These are phyloP conservation scores for Gossypium gossypioides DNA, from an alignment of 441 rosid species.

Conservation along the genomic window DNA sequence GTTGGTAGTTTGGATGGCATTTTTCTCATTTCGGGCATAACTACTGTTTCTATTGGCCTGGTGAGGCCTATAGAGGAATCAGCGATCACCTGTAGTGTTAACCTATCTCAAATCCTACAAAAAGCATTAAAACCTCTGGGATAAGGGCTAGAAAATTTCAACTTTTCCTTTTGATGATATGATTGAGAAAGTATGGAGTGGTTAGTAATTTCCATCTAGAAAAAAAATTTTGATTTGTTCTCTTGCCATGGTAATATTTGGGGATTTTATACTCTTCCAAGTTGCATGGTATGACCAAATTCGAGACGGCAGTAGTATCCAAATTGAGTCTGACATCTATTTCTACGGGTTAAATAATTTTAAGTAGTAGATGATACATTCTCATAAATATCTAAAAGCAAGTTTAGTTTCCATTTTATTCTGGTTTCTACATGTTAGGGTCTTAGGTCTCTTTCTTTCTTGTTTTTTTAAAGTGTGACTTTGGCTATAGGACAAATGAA, in stretches of 20 bases:
- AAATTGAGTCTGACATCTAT: conserved; percentile 7
- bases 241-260: neutral
- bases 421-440: neutral
- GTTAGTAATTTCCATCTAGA: neutral
- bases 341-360: neutral
- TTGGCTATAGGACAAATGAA: neutral
- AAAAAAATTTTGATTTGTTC: neutral
- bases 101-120: conserved; percentile 28
- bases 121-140: conserved; percentile 31
- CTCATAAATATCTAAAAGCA: neutral
- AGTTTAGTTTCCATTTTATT: neutral
- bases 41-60: conserved; percentile 23
- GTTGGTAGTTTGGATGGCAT: neutral
- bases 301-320: conserved; percentile 17
- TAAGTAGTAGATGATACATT: conserved; percentile 1
- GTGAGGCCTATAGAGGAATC: conserved; percentile 37
- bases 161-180: conserved; percentile 16
- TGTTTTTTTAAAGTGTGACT: too few species aligned
- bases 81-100: conserved; percentile 40
- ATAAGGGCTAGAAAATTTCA: conserved; percentile 11
- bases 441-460: neutral
- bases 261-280: neutral
- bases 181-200: neutral
- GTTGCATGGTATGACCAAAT: conserved; percentile 21
- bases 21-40: neutral